Percentiles rank a stretch among this genome's conserved stretches.
phyloP scores from a whole-genome alignment of 169 alveolate species.

The Plasmodium gonderi region DNA sequence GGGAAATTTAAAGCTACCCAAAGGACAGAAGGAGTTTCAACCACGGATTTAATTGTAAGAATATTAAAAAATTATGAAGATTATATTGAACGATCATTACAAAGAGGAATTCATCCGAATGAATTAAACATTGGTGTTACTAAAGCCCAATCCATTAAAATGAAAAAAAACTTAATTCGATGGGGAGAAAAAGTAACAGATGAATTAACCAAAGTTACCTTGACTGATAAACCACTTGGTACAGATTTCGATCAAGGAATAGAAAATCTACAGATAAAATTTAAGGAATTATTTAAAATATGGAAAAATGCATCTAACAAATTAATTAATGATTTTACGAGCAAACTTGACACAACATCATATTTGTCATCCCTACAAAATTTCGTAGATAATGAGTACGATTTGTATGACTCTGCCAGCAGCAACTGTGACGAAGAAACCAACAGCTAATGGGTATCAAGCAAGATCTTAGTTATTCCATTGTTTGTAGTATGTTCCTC shows the following conservation, averaged over 20 bases:
- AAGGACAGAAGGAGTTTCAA: constrained; percentile 95
- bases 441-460: not conserved
- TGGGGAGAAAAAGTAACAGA: constrained; percentile 91
- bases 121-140: constrained; percentile 94
- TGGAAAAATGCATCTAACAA: constrained; percentile 75
- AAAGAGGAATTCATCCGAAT: constrained; percentile 94
- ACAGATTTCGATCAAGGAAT: constrained; percentile 72
- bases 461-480: not conserved
- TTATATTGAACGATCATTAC: constrained; percentile 93
- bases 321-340: constrained; percentile 66
- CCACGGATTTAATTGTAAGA: constrained; percentile 94
- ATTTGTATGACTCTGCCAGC: constrained; percentile 32
- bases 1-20: constrained; percentile 91
- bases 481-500: not conserved
- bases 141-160: constrained; percentile 90
- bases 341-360: constrained; percentile 60
- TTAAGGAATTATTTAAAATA: constrained; percentile 70
- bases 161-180: constrained; percentile 90
- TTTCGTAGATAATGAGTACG: constrained; percentile 37
- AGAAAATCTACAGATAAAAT: constrained; percentile 67
- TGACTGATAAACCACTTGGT: constrained; percentile 88
- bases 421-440: constrained; percentile 53
- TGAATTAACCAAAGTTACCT: constrained; percentile 89
- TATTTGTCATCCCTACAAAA: constrained; percentile 51
- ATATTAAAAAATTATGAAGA: constrained; percentile 95